These are phyloP conservation scores for Hypoxylon sp. DNA, from an alignment of 2,329 filamentous ascomycete genomes.

Conservation along the genomic window DNA sequence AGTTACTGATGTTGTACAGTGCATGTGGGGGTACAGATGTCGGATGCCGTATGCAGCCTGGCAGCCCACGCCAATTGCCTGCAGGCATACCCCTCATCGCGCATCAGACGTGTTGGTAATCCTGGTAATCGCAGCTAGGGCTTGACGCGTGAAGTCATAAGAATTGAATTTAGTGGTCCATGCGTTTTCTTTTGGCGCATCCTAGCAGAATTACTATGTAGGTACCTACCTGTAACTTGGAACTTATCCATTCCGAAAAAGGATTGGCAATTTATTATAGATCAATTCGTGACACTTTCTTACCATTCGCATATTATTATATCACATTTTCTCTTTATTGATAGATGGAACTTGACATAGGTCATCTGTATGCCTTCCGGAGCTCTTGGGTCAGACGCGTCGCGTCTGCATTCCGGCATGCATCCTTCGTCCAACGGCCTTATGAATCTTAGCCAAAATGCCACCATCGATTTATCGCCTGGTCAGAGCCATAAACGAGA, in stretches of 20 bases:
- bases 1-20: too few species aligned
- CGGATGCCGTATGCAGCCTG: too few species aligned
- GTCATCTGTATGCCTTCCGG: slow-evolving; percentile 46
- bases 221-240: slow-evolving; percentile 7
- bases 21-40: neutral
- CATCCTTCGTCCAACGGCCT: slow-evolving; percentile 53
- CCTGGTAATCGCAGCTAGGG: too few species aligned
- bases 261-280: slow-evolving; percentile 5
- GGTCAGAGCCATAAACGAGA: slow-evolving; percentile 50
- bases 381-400: slow-evolving; percentile 55
- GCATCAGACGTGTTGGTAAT: slow-evolving; percentile 13
- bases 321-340: slow-evolving; percentile 17
- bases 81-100: slow-evolving; percentile 31
- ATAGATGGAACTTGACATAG: slow-evolving; percentile 43
- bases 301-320: slow-evolving; percentile 9
- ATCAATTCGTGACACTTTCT: slow-evolving; percentile 2
- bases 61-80: too few species aligned
- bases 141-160: slow-evolving; percentile 32
- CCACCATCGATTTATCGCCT: slow-evolving; percentile 37
- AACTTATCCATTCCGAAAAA: neutral
- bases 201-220: slow-evolving; percentile 1
- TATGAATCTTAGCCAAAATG: slow-evolving; percentile 48
- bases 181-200: slow-evolving; percentile 14
- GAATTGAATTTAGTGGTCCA: slow-evolving; percentile 13
- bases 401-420: slow-evolving; percentile 54